Conservation (phyloP, 2,329 filamentous ascomycete species). For the Fusarium torreyae region DNA sequence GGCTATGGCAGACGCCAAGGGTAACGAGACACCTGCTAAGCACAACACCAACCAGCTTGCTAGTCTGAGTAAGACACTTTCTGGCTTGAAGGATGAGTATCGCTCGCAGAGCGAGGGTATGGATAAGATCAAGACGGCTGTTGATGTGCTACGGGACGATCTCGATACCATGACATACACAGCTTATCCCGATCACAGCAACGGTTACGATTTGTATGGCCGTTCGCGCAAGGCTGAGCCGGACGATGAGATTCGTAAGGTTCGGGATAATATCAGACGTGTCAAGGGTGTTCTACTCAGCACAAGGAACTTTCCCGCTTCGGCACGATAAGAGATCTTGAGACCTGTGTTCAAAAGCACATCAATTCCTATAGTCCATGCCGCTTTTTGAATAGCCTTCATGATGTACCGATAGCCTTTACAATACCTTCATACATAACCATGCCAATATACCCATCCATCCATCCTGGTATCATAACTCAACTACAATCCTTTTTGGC, state of each 20-base stretch:
- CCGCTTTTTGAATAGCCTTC: constrained; percentile 5
- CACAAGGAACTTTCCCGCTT: constrained; percentile 78
- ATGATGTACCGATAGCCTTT: constrained; percentile 16
- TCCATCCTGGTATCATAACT: constrained; percentile 23
- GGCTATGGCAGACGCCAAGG: constrained; percentile 19
- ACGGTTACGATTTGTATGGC: constrained; percentile 60
- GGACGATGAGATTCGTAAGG: constrained; percentile 79
- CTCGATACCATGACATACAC: constrained; percentile 72
- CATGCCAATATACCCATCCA: constrained; percentile 30
- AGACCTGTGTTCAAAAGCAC: background rate
- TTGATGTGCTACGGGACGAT: constrained; percentile 75
- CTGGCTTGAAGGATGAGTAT: constrained; percentile 61
- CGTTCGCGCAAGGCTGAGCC: constrained; percentile 65
- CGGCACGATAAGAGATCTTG: constrained; percentile 49
- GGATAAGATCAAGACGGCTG: constrained; percentile 65
- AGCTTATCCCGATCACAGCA: constrained; percentile 55
- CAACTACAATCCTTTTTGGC: background rate
- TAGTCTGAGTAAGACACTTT: constrained; percentile 60
- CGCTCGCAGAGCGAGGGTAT: constrained; percentile 63
- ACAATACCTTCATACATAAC: constrained; percentile 15
- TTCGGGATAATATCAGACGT: constrained; percentile 82
- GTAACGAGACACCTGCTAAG: constrained; percentile 51
- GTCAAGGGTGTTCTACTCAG: constrained; percentile 85
- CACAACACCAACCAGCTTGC: constrained; percentile 61
- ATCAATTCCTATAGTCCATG: background rate